Evolutionary conservation across 2,329 filamentous ascomycete species (phyloP), one percentile per base, ranked within the genome.

Genomic region (Arthrobotrys entomopaga): DNA sequence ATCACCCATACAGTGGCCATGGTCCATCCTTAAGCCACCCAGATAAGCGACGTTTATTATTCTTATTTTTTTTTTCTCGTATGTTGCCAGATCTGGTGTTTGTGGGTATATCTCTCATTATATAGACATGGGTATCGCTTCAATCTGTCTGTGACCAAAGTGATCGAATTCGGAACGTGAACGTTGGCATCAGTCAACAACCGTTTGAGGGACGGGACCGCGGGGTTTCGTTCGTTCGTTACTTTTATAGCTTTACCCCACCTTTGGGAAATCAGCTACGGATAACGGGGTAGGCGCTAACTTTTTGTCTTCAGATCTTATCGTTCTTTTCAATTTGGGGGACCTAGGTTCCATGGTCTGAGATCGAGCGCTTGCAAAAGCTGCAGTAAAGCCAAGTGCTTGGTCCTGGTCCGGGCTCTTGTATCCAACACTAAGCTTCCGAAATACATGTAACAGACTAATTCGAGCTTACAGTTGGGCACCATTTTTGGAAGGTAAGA

Each of bases 31-130:
- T 26, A 13, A n/a, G 5, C 6, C 19, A 52, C 42, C 19, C 24
- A 61, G 65, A 69, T 67, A 67, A 67, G 65, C 65, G 65, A 67
- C 40, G 29, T 69, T 49, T 56, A 61, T 38, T n/a, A n/a, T n/a
- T n/a, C n/a, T n/a, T n/a, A n/a, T n/a, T n/a, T n/a, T 42, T 29
- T 29, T 26, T 26, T 34, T 34, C 10, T 34, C 29, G 29, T 42
- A n/a, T 16, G 38, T 34, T 26, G 13, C 15, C 2, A 53, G 50
- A 53, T 53, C 24, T 34, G 8, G 16, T 4, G 13, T 19, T 10
- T 22, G 50, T 53, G 50, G 50, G 50, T 53, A 53, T 53, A 53
- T 53, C 50, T 53, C 22, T n/a, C 50, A 10, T 20, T 53, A 53
- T 53, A 53, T 13, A 20, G 50, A 26, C 50, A 53, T 53, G 50